A percentile compares a stretch with the other conserved stretches of the same genome.
Conservation (phyloP, 2,329 filamentous ascomycete species). For the Fusarium subglutinans region DNA sequence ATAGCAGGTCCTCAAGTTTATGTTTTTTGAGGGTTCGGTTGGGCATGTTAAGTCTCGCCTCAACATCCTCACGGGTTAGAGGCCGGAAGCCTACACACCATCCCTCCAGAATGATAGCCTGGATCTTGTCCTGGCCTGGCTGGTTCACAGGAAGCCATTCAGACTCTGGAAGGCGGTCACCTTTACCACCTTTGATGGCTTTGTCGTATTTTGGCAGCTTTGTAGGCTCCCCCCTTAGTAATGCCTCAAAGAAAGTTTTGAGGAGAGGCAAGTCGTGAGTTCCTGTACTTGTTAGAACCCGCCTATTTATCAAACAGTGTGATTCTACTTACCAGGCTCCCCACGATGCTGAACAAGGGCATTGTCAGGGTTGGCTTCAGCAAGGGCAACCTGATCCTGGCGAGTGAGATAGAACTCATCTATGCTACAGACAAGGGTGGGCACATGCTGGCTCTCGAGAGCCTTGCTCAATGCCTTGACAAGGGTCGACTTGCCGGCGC, state of each 20-base stretch:
- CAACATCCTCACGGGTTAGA: conserved; percentile 60
- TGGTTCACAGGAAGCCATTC: conserved; percentile 70
- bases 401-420: conserved; percentile 91
- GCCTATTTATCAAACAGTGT: not conserved
- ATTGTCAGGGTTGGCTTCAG: conserved; percentile 73
- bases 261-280: conserved; percentile 80
- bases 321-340: conserved; percentile 69
- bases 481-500: conserved; percentile 90
- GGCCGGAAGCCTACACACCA: conserved; percentile 90
- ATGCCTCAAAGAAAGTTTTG: conserved; percentile 66
- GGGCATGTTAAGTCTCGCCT: conserved; percentile 61
- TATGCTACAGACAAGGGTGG: conserved; percentile 80
- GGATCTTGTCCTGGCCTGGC: conserved; percentile 57
- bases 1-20: conserved; percentile 58
- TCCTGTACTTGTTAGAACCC: conserved; percentile 38
- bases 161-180: conserved; percentile 73
- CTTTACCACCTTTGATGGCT: conserved; percentile 76
- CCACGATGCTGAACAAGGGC: conserved; percentile 82
- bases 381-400: conserved; percentile 71
- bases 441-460: conserved; percentile 64
- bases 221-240: conserved; percentile 63
- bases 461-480: conserved; percentile 72
- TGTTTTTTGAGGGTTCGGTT: conserved; percentile 61
- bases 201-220: conserved; percentile 84
- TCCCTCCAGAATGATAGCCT: conserved; percentile 84